phyloP scores from a whole-genome alignment of 768 basidiomycete species.

The Pisolithus microcarpus region DNA sequence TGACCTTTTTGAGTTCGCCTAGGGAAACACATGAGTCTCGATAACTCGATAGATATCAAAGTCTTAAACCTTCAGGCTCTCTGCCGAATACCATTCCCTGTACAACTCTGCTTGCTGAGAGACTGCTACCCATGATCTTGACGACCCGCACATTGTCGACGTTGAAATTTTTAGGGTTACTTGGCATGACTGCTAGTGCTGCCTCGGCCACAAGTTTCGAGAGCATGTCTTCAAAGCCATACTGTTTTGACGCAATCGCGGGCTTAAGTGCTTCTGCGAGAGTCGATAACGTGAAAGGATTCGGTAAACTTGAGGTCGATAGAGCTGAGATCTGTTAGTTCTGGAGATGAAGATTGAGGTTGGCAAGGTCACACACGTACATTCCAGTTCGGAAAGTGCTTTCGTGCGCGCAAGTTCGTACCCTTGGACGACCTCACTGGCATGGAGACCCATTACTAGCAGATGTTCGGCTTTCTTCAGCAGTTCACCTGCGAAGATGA shows the following conservation, averaged over 20 bases:
- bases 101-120: slow-evolving; percentile 81
- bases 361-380: slow-evolving; percentile 42
- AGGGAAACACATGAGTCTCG: neutral
- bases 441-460: slow-evolving; percentile 94
- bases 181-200: slow-evolving; percentile 85
- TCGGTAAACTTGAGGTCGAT: slow-evolving; percentile 60
- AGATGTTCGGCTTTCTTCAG: slow-evolving; percentile 90
- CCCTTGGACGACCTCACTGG: slow-evolving; percentile 90
- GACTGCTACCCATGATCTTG: slow-evolving; percentile 93
- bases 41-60: neutral
- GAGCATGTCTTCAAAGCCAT: slow-evolving; percentile 83
- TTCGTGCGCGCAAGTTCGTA: slow-evolving; percentile 88
- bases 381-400: slow-evolving; percentile 81
- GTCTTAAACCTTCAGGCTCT: slow-evolving; percentile 74
- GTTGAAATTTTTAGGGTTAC: slow-evolving; percentile 86
- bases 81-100: slow-evolving; percentile 98
- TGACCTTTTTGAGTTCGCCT: slow-evolving; percentile 79
- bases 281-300: slow-evolving; percentile 60
- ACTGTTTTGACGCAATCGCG: slow-evolving; percentile 95
- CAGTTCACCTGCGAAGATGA: slow-evolving; percentile 93
- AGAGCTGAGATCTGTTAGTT: slow-evolving; percentile 43
- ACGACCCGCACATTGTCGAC: slow-evolving; percentile 98
- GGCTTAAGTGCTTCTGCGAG: slow-evolving; percentile 78
- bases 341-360: slow-evolving; percentile 6
- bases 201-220: slow-evolving; percentile 87